Evolutionary conservation across 169 alveolate species (phyloP), one percentile per base, ranked within the genome.

Genomic region (Cryptosporidium felis): DNA sequence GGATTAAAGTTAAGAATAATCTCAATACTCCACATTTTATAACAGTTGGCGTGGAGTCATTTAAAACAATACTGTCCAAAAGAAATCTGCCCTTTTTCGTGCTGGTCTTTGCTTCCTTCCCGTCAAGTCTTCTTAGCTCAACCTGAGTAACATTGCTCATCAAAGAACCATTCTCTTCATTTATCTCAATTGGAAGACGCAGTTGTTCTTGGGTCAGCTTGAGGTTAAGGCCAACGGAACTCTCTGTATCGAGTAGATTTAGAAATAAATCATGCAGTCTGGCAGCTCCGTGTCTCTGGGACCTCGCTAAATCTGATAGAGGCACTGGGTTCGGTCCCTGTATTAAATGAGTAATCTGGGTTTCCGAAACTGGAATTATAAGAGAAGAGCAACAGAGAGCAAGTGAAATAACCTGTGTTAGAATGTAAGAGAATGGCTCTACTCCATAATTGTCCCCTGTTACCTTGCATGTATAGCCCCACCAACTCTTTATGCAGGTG

Each of bases 101-200:
- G 36, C 46, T 40, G 1, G 41, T 51, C 9, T 53, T 74, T 36
- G 41, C 2, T 16, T 74, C 80, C 1, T 40, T 2, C 32, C 85
- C 85, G 21, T 74, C 56, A 5, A 74, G 44, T 32, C 26, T 38
- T 21, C 9, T 74, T 38, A 74, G 14, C 45, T 74, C 85, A 36
- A 5, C 23, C 32, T 74, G 66, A 1, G 74, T 51, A 6, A 74
- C 49, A 38, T 74, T 74, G 40, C 74, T 74, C 46, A 51, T 51
- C 26, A 74, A 38, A 38, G 41, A 32, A 3, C 85, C 85, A 74
- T 74, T 51, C 45, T 74, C 85, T 26, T 74, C 85, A 56, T 74
- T 42, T 21, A 74, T 40, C 56, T 74, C 74, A 18, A 74, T 36
- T 6, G 85, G 85, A 34, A 53, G 40, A 8, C 36, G 2, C 5